phyloP scores from a whole-genome alignment of 2,329 filamentous ascomycete species.

The Colletotrichum kahawae region DNA sequence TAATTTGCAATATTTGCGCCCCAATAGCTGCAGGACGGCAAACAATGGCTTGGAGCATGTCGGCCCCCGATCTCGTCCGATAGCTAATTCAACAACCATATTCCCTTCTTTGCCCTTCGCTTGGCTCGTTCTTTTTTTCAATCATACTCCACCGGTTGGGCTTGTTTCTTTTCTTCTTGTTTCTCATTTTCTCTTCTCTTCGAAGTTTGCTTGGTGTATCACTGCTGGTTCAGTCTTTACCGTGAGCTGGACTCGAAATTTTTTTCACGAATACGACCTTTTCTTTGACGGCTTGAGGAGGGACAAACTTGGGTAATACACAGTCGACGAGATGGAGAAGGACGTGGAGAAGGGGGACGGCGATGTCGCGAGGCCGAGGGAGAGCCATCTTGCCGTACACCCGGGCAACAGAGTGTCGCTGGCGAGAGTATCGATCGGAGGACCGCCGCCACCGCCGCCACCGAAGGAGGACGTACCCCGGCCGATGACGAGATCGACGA shows the following conservation, averaged over 20 bases:
- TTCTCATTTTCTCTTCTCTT: background rate
- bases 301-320: background rate
- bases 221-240: constrained; percentile 15
- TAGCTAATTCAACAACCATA: constrained; percentile 1
- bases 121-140: background rate
- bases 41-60: background rate
- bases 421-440: background rate
- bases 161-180: background rate
- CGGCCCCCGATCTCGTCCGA: background rate
- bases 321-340: background rate
- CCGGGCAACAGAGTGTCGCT: background rate
- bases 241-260: constrained; percentile 5
- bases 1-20: background rate
- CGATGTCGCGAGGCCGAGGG: background rate
- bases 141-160: background rate
- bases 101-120: background rate
- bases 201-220: background rate
- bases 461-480: constrained; percentile 10
- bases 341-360: constrained; percentile 2
- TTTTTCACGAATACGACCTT: background rate
- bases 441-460: constrained; percentile 7
- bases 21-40: background rate
- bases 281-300: background rate
- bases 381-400: background rate
- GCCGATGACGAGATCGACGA: constrained; percentile 38